These are phyloP conservation scores for Pythium biforme DNA, from an alignment of 352 stramenopile genomes.

Conservation along the genomic window DNA sequence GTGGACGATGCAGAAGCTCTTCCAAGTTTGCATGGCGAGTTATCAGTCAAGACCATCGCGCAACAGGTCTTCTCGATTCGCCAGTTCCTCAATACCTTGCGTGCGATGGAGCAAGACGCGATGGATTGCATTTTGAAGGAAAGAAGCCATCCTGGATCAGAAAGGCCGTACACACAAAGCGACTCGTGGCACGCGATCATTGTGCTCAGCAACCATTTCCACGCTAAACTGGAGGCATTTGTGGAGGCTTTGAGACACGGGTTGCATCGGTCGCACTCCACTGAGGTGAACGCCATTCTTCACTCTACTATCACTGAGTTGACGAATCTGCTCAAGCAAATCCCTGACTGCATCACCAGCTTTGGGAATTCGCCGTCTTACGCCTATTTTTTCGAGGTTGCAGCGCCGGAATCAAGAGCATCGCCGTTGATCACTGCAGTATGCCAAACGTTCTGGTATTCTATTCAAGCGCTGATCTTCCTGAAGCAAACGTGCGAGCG, in stretches of 20 bases:
- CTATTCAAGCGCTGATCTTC: constrained; percentile 39
- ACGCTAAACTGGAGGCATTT: background rate
- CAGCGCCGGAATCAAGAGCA: constrained; percentile 35
- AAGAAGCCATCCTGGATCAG: background rate
- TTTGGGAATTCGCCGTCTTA: constrained; percentile 55
- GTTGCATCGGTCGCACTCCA: background rate
- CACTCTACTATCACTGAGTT: constrained; percentile 31
- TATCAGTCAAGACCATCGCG: background rate
- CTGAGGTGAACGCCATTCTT: background rate
- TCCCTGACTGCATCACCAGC: constrained; percentile 60
- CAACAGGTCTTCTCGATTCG: background rate
- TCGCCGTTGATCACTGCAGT: constrained; percentile 63
- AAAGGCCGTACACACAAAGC: background rate
- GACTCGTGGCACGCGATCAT: background rate
- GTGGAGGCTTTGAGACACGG: background rate
- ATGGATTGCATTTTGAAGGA: constrained; percentile 6
- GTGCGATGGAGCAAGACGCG: background rate
- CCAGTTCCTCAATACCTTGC: background rate
- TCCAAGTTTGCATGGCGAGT: background rate
- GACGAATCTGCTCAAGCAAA: constrained; percentile 36
- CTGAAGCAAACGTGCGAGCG: constrained; percentile 26
- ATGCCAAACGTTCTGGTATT: constrained; percentile 60
- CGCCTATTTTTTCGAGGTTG: constrained; percentile 72
- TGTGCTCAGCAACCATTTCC: background rate
- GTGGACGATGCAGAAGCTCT: background rate